Percentiles rank a stretch among this genome's conserved stretches.
Conservation (phyloP, 306 rosid species). For the Acacia crassicarpa region DNA sequence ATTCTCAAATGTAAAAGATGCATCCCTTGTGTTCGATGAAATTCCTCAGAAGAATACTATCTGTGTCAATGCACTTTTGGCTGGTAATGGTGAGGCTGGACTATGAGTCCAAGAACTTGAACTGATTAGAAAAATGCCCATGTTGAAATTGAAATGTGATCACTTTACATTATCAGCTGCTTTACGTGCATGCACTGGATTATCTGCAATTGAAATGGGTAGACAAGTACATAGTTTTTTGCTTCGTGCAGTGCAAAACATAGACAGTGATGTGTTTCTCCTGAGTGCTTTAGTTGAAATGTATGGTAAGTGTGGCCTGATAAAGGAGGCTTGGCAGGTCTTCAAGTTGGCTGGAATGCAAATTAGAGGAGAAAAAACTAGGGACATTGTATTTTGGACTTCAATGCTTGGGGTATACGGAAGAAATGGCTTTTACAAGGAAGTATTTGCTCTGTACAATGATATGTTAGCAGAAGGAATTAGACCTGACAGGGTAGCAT, state of each 20-base stretch:
- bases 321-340: slow-evolving; percentile 57
- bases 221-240: slow-evolving; percentile 62
- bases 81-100: slow-evolving; percentile 64
- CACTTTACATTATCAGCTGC: slow-evolving; percentile 67
- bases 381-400: slow-evolving; percentile 76
- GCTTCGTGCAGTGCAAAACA: slow-evolving; percentile 40
- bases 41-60: slow-evolving; percentile 64
- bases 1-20: slow-evolving; percentile 43
- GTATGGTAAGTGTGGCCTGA: slow-evolving; percentile 79
- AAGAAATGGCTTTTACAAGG: slow-evolving; percentile 54
- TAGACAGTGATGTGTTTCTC: slow-evolving; percentile 58
- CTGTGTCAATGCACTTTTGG: slow-evolving; percentile 70
- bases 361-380: slow-evolving; percentile 39
- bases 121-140: slow-evolving; percentile 56
- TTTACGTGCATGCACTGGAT: slow-evolving; percentile 66
- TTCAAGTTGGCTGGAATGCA: slow-evolving; percentile 54
- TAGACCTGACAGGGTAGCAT: slow-evolving; percentile 63
- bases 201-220: slow-evolving; percentile 61
- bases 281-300: slow-evolving; percentile 72
- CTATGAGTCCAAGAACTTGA: slow-evolving; percentile 60
- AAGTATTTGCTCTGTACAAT: slow-evolving; percentile 55
- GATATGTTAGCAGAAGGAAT: slow-evolving; percentile 70
- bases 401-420: slow-evolving; percentile 78
- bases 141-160: slow-evolving; percentile 57
- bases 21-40: slow-evolving; percentile 70